Base-by-base conservation (phyloP, 1,284 basidiomycete species). In the Pseudozyma flocculosa region DNA sequence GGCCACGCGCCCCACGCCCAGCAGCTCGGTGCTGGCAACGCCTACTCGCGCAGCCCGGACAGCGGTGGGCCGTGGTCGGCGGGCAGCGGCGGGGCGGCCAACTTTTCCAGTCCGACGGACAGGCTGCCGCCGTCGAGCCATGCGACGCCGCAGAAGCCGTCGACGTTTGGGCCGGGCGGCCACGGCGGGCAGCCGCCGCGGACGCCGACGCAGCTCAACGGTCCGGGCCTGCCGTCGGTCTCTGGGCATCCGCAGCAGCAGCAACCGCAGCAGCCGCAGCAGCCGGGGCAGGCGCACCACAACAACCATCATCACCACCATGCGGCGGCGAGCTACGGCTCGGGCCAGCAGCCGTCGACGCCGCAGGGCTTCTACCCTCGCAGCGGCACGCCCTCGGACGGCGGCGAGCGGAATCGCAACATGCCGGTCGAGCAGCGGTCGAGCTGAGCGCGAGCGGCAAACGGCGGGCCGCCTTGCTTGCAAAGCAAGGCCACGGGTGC, bases 21-120 rank as follows among this genome's bases (percentile, higher is more conserved):
- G 26, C 26, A 37, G 36, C 17, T 19, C 7, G 36, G 36, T 5
- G 36, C 7, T 4, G 47, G 48, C 1, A 64, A 24, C 34, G 61
- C 52, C n/a, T 61, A 48, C 29, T 65, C 57, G 14, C 38, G 62
- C 15, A 57, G 54, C 22, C 62, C 62, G 4, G 57, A 56, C 2
- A 47, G 44, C 19, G 45, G 47, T 14, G 57, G 62, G 1, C 54
- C 54, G 9, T 65, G 62, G 62, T 48, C 44, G 1, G 62, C 57
- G 1, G 57, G 57, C 3, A 37, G 57, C 57, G 0, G 51, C 48
- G 21, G 21, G 29, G 3, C 34, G 48, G 9, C 42, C 41, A 17
- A 23, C 43, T 3, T 62, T 54, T 22, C 40, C 17, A 51, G 48
- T 15, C 61, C 52, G 1, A 52, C 54, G 3, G 55, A 63, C 1